Percentiles rank a stretch among this genome's conserved stretches.
phyloP scores from a whole-genome alignment of 768 basidiomycete genomes.

The Dendrothele bispora region DNA sequence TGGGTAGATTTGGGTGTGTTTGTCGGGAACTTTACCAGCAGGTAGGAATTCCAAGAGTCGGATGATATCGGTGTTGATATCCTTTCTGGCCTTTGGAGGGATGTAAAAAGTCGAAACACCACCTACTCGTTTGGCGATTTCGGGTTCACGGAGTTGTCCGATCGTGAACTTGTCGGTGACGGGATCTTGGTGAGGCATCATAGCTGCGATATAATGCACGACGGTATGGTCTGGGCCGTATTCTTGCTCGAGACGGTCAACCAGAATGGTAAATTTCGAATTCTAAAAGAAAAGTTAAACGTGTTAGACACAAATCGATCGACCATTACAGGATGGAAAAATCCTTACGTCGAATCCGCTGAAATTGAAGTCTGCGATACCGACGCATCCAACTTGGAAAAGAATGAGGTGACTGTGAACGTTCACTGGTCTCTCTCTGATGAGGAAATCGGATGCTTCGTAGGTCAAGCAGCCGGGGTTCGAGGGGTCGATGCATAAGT shows the following conservation, averaged over 20 bases:
- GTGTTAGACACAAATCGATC: not conserved
- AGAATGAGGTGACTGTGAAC: slow-evolving; percentile 1
- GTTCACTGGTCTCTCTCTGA: slow-evolving; percentile 2
- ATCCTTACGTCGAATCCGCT: slow-evolving; percentile 1
- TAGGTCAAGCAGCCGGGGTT: slow-evolving; percentile 8
- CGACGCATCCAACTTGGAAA: slow-evolving; percentile 7
- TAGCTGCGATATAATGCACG: slow-evolving; percentile 5
- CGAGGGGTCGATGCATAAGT: slow-evolving; percentile 7
- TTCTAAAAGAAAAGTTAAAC: not conserved
- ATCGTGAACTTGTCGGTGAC: slow-evolving; percentile 2
- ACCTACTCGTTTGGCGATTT: slow-evolving; percentile 2
- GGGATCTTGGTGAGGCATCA: slow-evolving; percentile 2
- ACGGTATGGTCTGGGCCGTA: slow-evolving; percentile 3
- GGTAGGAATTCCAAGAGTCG: not conserved
- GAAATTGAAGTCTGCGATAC: slow-evolving; percentile 6
- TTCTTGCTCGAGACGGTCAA: slow-evolving; percentile 7
- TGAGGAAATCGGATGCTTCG: slow-evolving; percentile 8
- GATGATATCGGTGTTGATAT: not conserved
- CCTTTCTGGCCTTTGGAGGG: not conserved
- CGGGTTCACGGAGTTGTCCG: slow-evolving; percentile 1
- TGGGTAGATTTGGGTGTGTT: slow-evolving; percentile 1
- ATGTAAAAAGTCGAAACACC: slow-evolving; percentile 8
- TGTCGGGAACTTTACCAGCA: slow-evolving; percentile 1
- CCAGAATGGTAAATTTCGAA: slow-evolving; percentile 2
- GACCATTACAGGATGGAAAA: not conserved